Conservation (phyloP, 495 filamentous ascomycete species). For the Lepraria neglecta region DNA sequence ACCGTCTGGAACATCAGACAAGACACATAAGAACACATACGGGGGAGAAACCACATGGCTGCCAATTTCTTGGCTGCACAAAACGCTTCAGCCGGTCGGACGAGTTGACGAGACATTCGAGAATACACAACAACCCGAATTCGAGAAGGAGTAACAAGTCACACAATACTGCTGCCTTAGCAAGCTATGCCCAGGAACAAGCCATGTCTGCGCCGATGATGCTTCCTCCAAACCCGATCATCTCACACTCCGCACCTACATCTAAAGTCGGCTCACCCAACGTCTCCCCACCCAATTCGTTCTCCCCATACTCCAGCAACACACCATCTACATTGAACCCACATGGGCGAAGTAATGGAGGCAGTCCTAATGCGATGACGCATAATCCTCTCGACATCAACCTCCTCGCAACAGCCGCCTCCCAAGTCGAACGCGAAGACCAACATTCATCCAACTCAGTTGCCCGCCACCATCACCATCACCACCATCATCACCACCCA, state of each 20-base stretch:
- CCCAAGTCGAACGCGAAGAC: slow-evolving; percentile 76
- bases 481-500: slow-evolving; percentile 47
- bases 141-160: slow-evolving; percentile 89
- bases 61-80: slow-evolving; percentile 88
- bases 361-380: slow-evolving; percentile 33
- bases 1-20: slow-evolving; percentile 96
- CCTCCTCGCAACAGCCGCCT: slow-evolving; percentile 84
- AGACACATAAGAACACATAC: slow-evolving; percentile 97
- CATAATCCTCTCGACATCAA: slow-evolving; percentile 65
- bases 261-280: slow-evolving; percentile 89
- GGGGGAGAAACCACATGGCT: slow-evolving; percentile 95
- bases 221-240: slow-evolving; percentile 66
- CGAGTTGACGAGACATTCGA: slow-evolving; percentile 91
- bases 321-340: slow-evolving; percentile 57
- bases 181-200: slow-evolving; percentile 43
- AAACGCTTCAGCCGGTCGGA: slow-evolving; percentile 97
- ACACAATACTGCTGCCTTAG: slow-evolving; percentile 50
- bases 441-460: slow-evolving; percentile 42
- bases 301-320: slow-evolving; percentile 64
- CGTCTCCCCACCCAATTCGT: slow-evolving; percentile 90
- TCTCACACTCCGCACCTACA: slow-evolving; percentile 78
- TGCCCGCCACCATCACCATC: slow-evolving; percentile 42
- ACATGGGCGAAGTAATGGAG: slow-evolving; percentile 52
- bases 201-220: slow-evolving; percentile 59
- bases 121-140: slow-evolving; percentile 99